Base-by-base conservation (phyloP, 2,329 filamentous ascomycete species). In the Pseudopithomyces maydicus region DNA sequence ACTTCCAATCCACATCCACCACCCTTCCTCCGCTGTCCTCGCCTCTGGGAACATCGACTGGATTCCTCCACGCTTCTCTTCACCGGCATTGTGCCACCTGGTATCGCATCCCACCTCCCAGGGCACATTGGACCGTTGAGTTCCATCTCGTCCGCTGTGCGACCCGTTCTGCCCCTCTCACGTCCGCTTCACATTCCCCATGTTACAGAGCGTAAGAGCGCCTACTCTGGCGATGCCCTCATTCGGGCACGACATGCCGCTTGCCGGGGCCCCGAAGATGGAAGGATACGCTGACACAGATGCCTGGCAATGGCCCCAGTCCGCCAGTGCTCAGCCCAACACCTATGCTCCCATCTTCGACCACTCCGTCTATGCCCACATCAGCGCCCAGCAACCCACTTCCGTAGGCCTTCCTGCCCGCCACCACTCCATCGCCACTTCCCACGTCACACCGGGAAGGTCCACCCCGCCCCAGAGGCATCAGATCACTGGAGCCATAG, bases 161-260 rank as follows among this genome's bases (percentile, higher is more conserved):
- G 10, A 15, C 33, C 17, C n/a, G 32, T n/a, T 17, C 15, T 32
- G 45, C 53, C 43, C 54, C 58, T 45, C 47, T 36, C 47, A 7
- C 45, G 10, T 46, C 26, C 15, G 23, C 23, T 38, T 12, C 23
- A 33, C 45, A 23, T 38, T 68, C 71, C 68, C 55, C 70, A 75
- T 74, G 72, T 74, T 74, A 70, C 72, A 74, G 63, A 69, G 70
- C 54, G 69, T 73, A 38, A 60, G 71, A 54, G 64, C 71, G 60
- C 68, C 73, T 61, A 69, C 66, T 53, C 54, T 74, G 62, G 71
- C 68, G 63, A 72, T 75, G 72, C 68, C 72, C 62, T 63, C 71
- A 48, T 75, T 72, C 63, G 72, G 70, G 60, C 71, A 73, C 51
- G 63, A 71, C 47, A 52, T 73, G 67, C 71, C 72, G 54, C 56